These are phyloP conservation scores for Chlorella sp. DNA, from an alignment of 139 green algal species.

Conservation along the genomic window DNA sequence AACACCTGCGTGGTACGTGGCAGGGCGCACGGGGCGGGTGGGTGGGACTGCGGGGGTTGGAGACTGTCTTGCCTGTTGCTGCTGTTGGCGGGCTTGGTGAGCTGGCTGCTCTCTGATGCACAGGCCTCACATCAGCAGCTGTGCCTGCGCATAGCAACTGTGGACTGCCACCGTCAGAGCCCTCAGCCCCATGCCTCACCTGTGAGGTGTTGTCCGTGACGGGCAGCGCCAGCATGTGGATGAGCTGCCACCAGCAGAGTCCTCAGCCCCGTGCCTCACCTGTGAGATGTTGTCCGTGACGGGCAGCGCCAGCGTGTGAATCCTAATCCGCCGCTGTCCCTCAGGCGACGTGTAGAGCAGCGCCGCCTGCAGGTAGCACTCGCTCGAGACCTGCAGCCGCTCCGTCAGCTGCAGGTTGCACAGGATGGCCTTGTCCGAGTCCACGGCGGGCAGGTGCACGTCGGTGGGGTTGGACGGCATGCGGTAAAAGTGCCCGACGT, in stretches of 20 bases:
- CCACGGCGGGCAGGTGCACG: constrained; percentile 76
- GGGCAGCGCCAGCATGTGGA: constrained; percentile 78
- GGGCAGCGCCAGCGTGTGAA: constrained; percentile 79
- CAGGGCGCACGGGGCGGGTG: too few relatives aligned
- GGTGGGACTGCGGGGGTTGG: too few relatives aligned
- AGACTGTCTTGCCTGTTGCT: too few relatives aligned
- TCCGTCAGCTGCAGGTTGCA: constrained; percentile 48
- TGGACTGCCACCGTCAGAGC: too few relatives aligned
- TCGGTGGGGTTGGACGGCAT: constrained; percentile 51
- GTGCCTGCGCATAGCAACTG: too few relatives aligned
- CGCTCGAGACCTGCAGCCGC: constrained; percentile 16
- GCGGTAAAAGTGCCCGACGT: constrained; percentile 34
- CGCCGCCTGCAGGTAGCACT: constrained; percentile 60
- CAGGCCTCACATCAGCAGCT: too few relatives aligned
- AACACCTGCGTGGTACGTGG: too few relatives aligned
- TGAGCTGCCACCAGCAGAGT: too few relatives aligned
- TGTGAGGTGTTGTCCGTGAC: constrained; percentile 38
- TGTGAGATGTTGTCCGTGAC: constrained; percentile 39
- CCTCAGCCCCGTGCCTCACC: too few relatives aligned
- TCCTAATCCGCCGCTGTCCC: constrained; percentile 50
- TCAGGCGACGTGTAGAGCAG: constrained; percentile 76
- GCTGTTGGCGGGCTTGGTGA: too few relatives aligned
- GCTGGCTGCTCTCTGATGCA: too few relatives aligned
- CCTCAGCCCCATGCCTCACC: too few relatives aligned
- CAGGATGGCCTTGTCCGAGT: constrained; percentile 70